Evolutionary conservation across 2,329 filamentous ascomycete species (phyloP).

Genomic region (Pyrenophora teres): DNA sequence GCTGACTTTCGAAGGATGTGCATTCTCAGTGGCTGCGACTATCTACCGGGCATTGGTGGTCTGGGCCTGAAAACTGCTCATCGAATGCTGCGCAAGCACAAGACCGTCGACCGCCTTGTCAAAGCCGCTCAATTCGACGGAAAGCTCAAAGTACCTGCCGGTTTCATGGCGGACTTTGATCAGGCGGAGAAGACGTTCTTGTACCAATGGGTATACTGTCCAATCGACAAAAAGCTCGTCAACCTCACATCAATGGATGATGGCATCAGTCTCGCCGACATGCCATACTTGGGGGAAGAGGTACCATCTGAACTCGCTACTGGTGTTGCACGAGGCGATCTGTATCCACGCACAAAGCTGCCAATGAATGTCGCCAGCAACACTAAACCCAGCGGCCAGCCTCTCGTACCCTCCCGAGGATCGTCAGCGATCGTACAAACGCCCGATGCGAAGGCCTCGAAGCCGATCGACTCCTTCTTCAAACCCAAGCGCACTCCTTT

Average conservation of each 20-base stretch:
- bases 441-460: constrained; percentile 62
- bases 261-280: constrained; percentile 67
- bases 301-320: constrained; percentile 72
- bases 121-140: constrained; percentile 87
- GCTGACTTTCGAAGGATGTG: constrained; percentile 92
- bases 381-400: constrained; percentile 37
- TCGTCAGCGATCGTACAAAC: constrained; percentile 38
- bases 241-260: constrained; percentile 71
- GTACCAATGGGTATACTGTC: constrained; percentile 93
- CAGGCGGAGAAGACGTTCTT: constrained; percentile 92
- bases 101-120: constrained; percentile 80
- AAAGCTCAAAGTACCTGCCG: constrained; percentile 77
- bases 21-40: constrained; percentile 95
- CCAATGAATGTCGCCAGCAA: constrained; percentile 52
- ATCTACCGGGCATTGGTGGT: constrained; percentile 81
- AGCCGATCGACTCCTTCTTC: constrained; percentile 68
- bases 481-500: constrained; percentile 66
- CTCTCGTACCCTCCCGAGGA: constrained; percentile 47
- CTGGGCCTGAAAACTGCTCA: constrained; percentile 94
- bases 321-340: constrained; percentile 77
- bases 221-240: constrained; percentile 70
- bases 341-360: constrained; percentile 88
- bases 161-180: constrained; percentile 80
- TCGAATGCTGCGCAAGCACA: constrained; percentile 86
- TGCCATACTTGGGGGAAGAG: constrained; percentile 80